Conservation (phyloP, 208 protist genomes). For the Vickermania spadyakhi region DNA sequence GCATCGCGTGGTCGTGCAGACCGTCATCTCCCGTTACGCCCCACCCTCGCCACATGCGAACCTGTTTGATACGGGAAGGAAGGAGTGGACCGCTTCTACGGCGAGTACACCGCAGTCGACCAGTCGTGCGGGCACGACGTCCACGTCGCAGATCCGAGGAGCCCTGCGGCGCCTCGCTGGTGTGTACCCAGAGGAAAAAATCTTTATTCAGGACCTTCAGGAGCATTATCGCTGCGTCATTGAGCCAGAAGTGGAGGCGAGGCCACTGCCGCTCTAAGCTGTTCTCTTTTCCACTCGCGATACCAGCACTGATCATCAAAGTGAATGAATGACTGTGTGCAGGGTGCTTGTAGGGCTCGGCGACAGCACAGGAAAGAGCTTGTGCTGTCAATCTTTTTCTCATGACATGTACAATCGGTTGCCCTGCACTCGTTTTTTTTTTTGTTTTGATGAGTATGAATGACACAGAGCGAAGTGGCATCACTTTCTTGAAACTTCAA, state of each 20-base stretch:
- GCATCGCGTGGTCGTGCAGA: background rate
- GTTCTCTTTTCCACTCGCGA: too few species aligned
- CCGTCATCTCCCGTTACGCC: background rate
- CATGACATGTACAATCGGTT: too few species aligned
- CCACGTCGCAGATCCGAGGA: background rate
- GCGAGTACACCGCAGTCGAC: background rate
- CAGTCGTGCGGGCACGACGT: background rate
- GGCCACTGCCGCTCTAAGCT: too few species aligned
- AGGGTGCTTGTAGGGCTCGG: too few species aligned
- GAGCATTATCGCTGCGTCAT: background rate
- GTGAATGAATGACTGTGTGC: too few species aligned
- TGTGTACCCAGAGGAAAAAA: background rate
- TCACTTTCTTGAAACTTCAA: too few species aligned
- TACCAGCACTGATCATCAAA: too few species aligned
- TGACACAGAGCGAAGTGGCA: too few species aligned
- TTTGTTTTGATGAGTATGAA: too few species aligned
- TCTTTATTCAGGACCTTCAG: background rate
- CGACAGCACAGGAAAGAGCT: too few species aligned
- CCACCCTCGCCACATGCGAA: background rate
- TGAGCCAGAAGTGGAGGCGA: background rate
- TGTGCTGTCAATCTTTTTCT: too few species aligned
- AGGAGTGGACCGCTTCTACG: background rate
- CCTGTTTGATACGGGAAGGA: background rate
- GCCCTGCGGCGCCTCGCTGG: background rate
- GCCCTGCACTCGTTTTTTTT: too few species aligned